A percentile compares a stretch with the other conserved stretches of the same genome.
phyloP scores from a whole-genome alignment of 2,329 filamentous ascomycete genomes.

The Cytospora piceae region DNA sequence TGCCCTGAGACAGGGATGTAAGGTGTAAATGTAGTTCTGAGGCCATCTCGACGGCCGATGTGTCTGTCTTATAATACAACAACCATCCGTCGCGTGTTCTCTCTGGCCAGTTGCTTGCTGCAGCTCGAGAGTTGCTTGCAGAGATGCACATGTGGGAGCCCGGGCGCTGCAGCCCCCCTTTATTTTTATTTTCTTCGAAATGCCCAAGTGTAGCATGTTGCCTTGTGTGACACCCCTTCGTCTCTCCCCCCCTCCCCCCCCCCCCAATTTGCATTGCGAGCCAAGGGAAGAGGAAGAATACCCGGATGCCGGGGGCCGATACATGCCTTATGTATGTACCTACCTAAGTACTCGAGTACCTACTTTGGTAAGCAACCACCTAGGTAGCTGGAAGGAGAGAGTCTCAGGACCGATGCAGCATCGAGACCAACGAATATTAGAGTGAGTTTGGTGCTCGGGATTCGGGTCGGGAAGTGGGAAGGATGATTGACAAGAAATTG shows the following conservation, averaged over 20 bases:
- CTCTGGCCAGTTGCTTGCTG: neutral
- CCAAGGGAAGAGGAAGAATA: neutral
- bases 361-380: neutral
- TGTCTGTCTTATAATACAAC: neutral
- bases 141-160: neutral
- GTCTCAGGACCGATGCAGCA: neutral
- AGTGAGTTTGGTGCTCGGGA: neutral
- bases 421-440: neutral
- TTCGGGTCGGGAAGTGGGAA: neutral
- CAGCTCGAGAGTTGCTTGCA: neutral
- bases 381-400: no score
- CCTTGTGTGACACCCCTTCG: neutral
- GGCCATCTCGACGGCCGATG: neutral
- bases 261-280: neutral
- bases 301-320: neutral
- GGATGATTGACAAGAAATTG: neutral
- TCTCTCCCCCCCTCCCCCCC: neutral
- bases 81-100: neutral
- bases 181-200: neutral
- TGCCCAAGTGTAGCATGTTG: neutral
- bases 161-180: neutral
- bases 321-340: neutral
- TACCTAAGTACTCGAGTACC: neutral
- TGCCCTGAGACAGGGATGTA: neutral
- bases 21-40: no score